These are phyloP conservation scores for Aspergillus steynii DNA, from an alignment of 495 filamentous ascomycete genomes.

Conservation along the genomic window DNA sequence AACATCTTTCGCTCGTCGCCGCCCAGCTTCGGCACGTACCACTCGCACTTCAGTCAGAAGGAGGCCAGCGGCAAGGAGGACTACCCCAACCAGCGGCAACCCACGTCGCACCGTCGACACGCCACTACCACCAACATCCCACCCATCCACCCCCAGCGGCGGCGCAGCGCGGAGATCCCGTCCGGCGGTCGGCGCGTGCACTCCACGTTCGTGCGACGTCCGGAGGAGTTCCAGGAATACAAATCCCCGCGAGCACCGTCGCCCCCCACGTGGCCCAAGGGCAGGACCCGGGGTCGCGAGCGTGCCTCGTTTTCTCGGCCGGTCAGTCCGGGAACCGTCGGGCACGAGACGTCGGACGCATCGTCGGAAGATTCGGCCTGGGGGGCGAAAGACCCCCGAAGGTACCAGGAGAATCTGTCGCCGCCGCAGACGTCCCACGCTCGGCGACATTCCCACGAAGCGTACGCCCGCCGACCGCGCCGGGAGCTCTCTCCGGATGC, in stretches of 20 bases:
- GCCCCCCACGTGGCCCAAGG: constrained; percentile 29
- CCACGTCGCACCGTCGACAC: constrained; percentile 23
- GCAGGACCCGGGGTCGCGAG: constrained; percentile 27
- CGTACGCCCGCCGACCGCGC: constrained; percentile 36
- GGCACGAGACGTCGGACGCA: constrained; percentile 24
- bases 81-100: constrained; percentile 18
- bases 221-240: constrained; percentile 19
- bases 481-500: constrained; percentile 34
- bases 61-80: constrained; percentile 33
- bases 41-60: constrained; percentile 36
- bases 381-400: constrained; percentile 17
- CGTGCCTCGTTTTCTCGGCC: constrained; percentile 22
- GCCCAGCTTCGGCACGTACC: constrained; percentile 34
- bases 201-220: constrained; percentile 17
- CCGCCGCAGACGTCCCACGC: constrained; percentile 29
- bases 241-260: constrained; percentile 35
- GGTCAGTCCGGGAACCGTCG: constrained; percentile 24
- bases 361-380: constrained; percentile 30
- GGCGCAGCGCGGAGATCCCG: constrained; percentile 30
- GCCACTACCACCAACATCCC: constrained; percentile 21
- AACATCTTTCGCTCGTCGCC: constrained; percentile 33
- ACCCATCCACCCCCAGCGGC: constrained; percentile 19
- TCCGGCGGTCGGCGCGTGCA: constrained; percentile 26
- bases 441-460: constrained; percentile 47
- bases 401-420: constrained; percentile 32